These are phyloP conservation scores for Pelargonium nanum DNA, from an alignment of 345 rosid species.

Conservation along the genomic window DNA sequence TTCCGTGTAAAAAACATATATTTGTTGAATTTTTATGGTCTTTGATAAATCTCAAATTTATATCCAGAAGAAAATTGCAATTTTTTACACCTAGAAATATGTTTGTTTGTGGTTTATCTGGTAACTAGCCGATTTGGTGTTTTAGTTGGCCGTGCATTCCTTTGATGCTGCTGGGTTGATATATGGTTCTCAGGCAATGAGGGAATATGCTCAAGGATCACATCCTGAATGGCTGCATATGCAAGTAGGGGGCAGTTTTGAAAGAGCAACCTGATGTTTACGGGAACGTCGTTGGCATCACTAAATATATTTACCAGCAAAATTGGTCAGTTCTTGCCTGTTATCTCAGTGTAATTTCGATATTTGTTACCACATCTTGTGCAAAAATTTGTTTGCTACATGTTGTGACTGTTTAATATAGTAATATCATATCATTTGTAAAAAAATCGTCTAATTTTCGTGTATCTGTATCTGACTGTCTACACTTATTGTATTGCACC, in stretches of 20 bases:
- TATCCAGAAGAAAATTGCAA: too few relatives aligned
- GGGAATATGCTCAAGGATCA: constrained; percentile 45
- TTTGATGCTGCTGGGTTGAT: constrained; percentile 47
- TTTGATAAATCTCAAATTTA: too few relatives aligned
- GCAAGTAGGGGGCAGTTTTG: constrained; percentile 61
- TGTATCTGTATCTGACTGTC: background rate
- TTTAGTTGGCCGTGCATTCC: constrained; percentile 42
- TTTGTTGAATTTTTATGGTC: too few relatives aligned
- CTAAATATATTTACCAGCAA: too few relatives aligned
- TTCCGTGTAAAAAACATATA: too few relatives aligned
- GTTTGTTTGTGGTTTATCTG: background rate
- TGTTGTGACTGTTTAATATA: constrained; percentile 5
- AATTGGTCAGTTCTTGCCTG: background rate
- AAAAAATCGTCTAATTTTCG: constrained; percentile 18
- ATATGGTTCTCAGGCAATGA: constrained; percentile 48
- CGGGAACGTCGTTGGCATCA: too few relatives aligned
- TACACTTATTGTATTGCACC: too few relatives aligned
- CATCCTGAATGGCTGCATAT: constrained; percentile 72
- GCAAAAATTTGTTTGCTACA: constrained; percentile 7
- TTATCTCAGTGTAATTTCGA: background rate
- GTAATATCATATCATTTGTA: constrained; percentile 17
- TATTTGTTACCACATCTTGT: constrained; percentile 2
- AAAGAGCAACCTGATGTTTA: constrained; percentile 37
- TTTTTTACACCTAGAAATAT: background rate
- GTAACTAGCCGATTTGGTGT: constrained; percentile 4